Base-by-base conservation (phyloP, 2,329 filamentous ascomycete genomes). In the Penicillium rolfsii region DNA sequence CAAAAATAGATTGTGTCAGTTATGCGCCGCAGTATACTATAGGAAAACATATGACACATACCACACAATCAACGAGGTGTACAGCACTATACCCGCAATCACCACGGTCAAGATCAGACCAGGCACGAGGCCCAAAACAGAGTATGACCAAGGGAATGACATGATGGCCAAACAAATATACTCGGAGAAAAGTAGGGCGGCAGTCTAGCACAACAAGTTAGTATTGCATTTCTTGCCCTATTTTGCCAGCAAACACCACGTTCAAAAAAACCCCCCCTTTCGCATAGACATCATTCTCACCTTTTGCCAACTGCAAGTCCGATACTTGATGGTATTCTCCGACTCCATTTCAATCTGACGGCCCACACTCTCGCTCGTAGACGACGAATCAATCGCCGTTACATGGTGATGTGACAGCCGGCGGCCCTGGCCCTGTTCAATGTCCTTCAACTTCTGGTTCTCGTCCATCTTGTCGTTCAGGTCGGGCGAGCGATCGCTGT, bases 141-240 rank as follows among this genome's bases (percentile, higher is more conserved):
- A 91, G 77, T 97, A 97, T 0, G 92, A 96, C 84, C 91, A 96
- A 0, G 93, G 93, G 69, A 97, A 97, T 54, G 91, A 96, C 93
- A 97, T 97, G 73, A 97, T 97, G 24, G 85, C 85, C 77, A 97
- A 80, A 75, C 92, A 96, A 61, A 97, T 97, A 76, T 97, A 97
- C 81, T 97, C 93, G 54, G 91, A 95, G 79, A 97, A 97, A 55
- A 97, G 86, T 68, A 97, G 77, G 1, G 89, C 92, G 0, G 93
- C 92, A 56, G 93, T 97, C 89, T 90, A 70, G 11, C 1, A 22
- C 8, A 14, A 9, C 26, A 50, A 4, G n/a, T 50, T 35, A 50
- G 48, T 19, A 50, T n/a, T 9, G 5, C 7, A 28, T 50, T 12
- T 22, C 48, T 14, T 6, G 16, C 16, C 28, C 26, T 4, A 11